Evolutionary conservation across 2,329 filamentous ascomycete genomes (phyloP), one percentile per base, ranked within the genome.

Genomic region (Phoma sp.): DNA sequence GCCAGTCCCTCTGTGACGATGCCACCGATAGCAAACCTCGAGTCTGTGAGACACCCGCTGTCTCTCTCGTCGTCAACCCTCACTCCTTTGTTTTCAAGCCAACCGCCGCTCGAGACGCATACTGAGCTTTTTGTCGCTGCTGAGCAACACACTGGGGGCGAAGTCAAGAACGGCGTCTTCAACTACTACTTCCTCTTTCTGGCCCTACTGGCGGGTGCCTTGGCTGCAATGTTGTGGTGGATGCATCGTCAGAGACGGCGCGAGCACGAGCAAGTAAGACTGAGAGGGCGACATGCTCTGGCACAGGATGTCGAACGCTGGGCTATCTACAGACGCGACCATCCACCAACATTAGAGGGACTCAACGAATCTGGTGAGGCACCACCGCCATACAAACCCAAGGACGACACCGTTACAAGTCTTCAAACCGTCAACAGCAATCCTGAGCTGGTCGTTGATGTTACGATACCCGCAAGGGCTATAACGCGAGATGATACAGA

Each of bases 291-390:
- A 23, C 60, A 69, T 39, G 74, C 74, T 11, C 57, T 75, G 15
- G 73, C 69, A 28, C 66, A 68, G 40, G 73, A 77, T 54, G 56
- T 76, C 14, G 73, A 74, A 43, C 73, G 67, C 10, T 74, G 70
- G 71, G 56, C 60, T 5, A 65, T 62, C 21, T 65, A 65, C 42
- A 60, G 66, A 30, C 50, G 54, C 21, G 57, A 65, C 29, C 62
- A 66, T 21, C 45, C 50, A 25, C 62, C 67, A 25, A 63, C 62
- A 11, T 77, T 81, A 38, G 86, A 89, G 59, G 87, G 87, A 0
- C 71, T 88, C 50, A 81, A 89, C 66, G 86, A 88, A 74, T 72
- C 81, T 36, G 87, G 86, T 23, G 85, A 88, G 68, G 84, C 86
- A 9, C 87, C 87, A 42, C 87, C 87, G 40, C 84, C 86, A 0